phyloP scores from a whole-genome alignment of 1,139 yeast genomes.

The Taphrina communis region DNA sequence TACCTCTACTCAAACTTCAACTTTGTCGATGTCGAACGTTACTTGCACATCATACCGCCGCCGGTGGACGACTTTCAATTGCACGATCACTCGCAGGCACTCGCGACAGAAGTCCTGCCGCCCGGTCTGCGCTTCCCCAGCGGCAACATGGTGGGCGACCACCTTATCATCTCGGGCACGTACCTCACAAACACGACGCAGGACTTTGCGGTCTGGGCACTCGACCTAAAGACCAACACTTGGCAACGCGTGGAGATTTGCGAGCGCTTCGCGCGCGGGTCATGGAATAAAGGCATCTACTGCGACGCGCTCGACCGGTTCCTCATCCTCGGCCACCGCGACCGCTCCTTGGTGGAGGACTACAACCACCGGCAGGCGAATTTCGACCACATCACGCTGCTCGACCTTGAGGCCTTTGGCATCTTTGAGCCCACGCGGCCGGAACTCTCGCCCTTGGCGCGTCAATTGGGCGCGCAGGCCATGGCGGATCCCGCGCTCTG shows the following conservation, averaged over 20 bases:
- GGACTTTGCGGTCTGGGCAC: slow-evolving; percentile 41
- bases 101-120: slow-evolving; percentile 42
- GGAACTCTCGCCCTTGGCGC: slow-evolving; percentile 27
- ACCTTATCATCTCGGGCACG: slow-evolving; percentile 45
- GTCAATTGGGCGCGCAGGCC: slow-evolving; percentile 31
- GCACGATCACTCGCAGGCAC: slow-evolving; percentile 26
- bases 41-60: slow-evolving; percentile 23
- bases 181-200: slow-evolving; percentile 41
- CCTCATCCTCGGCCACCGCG: slow-evolving; percentile 41
- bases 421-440: slow-evolving; percentile 26
- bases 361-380: slow-evolving; percentile 43
- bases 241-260: slow-evolving; percentile 38
- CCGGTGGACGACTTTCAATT: slow-evolving; percentile 2
- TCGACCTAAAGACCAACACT: slow-evolving; percentile 17
- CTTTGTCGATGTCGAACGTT: slow-evolving; percentile 38
- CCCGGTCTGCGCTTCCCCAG: slow-evolving; percentile 47
- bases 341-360: slow-evolving; percentile 42
- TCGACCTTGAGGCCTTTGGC: slow-evolving; percentile 43
- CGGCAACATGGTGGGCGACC: slow-evolving; percentile 45
- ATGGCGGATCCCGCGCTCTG: slow-evolving; percentile 19
- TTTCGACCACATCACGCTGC: slow-evolving; percentile 40
- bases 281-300: slow-evolving; percentile 42
- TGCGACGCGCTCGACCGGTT: slow-evolving; percentile 30
- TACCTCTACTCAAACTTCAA: slow-evolving; percentile 45
- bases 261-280: slow-evolving; percentile 29